Conservation (phyloP, 2,329 filamentous ascomycete genomes). For the Pseudogymnoascus sp. region DNA sequence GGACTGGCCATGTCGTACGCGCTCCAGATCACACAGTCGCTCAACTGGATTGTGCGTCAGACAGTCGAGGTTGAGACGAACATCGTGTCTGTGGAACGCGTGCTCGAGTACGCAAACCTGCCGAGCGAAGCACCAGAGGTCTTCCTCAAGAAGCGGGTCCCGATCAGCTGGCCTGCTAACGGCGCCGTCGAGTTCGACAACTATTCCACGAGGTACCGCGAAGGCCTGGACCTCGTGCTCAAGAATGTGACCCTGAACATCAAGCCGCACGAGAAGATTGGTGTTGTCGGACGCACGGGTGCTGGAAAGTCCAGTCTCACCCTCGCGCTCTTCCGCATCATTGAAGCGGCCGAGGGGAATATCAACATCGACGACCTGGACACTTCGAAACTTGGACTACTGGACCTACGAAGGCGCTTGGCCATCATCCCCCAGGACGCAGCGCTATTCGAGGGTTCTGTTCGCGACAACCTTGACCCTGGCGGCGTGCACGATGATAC, state of each 20-base stretch:
- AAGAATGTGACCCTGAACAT: conserved; percentile 90
- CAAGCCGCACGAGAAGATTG: conserved; percentile 95
- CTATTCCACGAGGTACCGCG: conserved; percentile 88
- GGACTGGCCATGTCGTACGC: conserved; percentile 96
- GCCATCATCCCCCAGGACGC: conserved; percentile 98
- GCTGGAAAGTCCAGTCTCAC: conserved; percentile 95
- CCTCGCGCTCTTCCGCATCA: conserved; percentile 87
- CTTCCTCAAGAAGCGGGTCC: conserved; percentile 75
- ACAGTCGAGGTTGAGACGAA: conserved; percentile 99
- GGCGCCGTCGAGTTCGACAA: conserved; percentile 86
- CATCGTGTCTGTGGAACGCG: conserved; percentile 95
- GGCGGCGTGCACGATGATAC: conserved; percentile 93
- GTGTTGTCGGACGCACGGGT: conserved; percentile 90
- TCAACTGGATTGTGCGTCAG: conserved; percentile 98
- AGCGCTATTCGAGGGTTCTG: conserved; percentile 84
- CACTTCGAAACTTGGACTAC: conserved; percentile 79
- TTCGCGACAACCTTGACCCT: conserved; percentile 93
- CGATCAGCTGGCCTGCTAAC: conserved; percentile 83
- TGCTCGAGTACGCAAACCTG: conserved; percentile 86
- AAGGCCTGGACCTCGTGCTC: conserved; percentile 81
- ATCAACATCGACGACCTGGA: conserved; percentile 87
- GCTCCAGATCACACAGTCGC: conserved; percentile 88
- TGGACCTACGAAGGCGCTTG: conserved; percentile 79
- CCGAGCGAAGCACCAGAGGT: conserved; percentile 94
- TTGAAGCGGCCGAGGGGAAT: conserved; percentile 73